Evolutionary conservation across 1,284 basidiomycete species (phyloP), one percentile per base, ranked within the genome.

Genomic region (Wallemia hederae): DNA sequence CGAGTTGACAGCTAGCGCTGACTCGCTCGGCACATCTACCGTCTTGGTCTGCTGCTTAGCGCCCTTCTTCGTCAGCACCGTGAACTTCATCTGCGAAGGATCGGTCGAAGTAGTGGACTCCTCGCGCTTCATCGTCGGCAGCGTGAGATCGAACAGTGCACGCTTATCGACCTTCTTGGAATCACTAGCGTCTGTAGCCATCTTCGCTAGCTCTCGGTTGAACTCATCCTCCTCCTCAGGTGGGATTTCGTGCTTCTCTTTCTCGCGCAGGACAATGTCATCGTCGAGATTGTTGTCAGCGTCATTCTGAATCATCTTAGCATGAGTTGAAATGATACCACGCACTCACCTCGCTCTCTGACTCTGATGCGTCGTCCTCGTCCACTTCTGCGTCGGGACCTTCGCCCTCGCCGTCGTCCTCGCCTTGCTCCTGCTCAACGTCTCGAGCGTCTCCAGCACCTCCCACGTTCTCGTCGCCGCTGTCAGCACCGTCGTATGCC

Each of bases 151-250:
- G 80, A 86, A 88, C 60, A 88, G 82, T 0, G 82, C 81, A 70
- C 83, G 86, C 71, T 82, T 82, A 68, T 88, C 83, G 24, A 87
- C 79, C 66, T 84, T 86, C 62, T 85, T 74, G n/a, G 82, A 76
- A 11, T 80, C 76, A 49, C 85, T 84, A 5, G 78, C 83, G 65
- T 92, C 88, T 0, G 84, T 85, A 58, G 94, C 81, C 75, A 99
- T 83, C 72, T 87, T 92, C 1, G 92, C 89, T 26, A 99, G 78
- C 69, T 98, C 94, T 68, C 89, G 87, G 11, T 81, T 86, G 67
- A 99, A 97, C 56, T 92, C 92, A 3, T 82, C 84, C 59, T 92
- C 85, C 27, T 86, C 90, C 66, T 92, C 87, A 65, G 85, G 81
- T 11, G 67, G 67, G 55, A 65, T 65, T 39, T 73, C 72, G 31